phyloP scores from a whole-genome alignment of 805 yeast species.

The Cyberlindnera sargentensis region DNA sequence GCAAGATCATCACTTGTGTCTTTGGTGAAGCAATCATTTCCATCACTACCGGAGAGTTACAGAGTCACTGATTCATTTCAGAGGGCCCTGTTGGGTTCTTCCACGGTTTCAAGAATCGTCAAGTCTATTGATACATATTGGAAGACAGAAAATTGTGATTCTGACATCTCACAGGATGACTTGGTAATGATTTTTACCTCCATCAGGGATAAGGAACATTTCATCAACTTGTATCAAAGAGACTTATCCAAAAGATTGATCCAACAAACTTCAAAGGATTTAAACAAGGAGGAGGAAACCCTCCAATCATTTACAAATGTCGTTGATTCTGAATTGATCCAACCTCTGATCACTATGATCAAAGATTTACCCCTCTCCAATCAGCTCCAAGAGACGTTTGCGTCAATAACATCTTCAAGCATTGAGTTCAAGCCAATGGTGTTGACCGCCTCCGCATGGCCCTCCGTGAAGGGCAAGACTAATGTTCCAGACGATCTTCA shows the following conservation, averaged over 20 bases:
- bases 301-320: conserved; percentile 9
- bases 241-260: conserved; percentile 19
- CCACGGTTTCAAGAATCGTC: not conserved
- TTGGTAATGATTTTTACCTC: conserved; percentile 16
- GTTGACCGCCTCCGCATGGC: conserved; percentile 17
- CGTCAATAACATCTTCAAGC: not conserved
- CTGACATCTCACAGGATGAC: conserved; percentile 6
- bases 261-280: conserved; percentile 4
- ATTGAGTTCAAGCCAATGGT: conserved; percentile 17
- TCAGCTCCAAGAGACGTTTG: conserved; percentile 1
- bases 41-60: no score
- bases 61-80: conserved; percentile 9
- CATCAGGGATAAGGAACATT: conserved; percentile 15
- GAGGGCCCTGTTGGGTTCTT: conserved; percentile 3
- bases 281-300: conserved; percentile 8
- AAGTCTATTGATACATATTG: conserved; percentile 17
- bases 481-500: conserved; percentile 9
- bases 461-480: conserved; percentile 5
- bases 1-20: no score
- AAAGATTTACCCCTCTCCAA: conserved; percentile 8
- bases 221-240: conserved; percentile 14
- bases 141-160: conserved; percentile 1
- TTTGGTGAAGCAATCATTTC: no score
- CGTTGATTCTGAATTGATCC: conserved; percentile 10
- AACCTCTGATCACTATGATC: conserved; percentile 14